Evolutionary conservation across 805 yeast species (phyloP).

Genomic region (Yamadazyma phyllophila): DNA sequence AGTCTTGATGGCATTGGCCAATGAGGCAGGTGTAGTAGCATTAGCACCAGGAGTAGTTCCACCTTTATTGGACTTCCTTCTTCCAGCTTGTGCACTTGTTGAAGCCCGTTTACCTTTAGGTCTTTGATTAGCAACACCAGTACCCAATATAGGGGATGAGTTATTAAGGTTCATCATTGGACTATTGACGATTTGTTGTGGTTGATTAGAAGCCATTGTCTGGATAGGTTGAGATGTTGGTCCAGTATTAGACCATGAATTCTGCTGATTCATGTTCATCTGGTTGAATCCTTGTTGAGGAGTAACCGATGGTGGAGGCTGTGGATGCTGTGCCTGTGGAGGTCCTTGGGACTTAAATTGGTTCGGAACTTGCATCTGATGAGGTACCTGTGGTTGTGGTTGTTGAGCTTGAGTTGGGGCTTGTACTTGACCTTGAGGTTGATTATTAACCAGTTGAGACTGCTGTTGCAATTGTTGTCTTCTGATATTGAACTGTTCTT

Average conservation of each 20-base stretch:
- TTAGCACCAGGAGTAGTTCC: constrained; percentile 26
- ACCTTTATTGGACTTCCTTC: constrained; percentile 26
- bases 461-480: constrained; percentile 30
- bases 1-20: constrained; percentile 40
- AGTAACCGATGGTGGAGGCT: too few species aligned
- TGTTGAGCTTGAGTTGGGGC: constrained; percentile 3
- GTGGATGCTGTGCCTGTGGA: not conserved
- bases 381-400: not conserved
- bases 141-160: constrained; percentile 16
- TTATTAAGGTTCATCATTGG: constrained; percentile 9
- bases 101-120: constrained; percentile 14
- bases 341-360: constrained; percentile 1
- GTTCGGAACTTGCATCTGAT: not conserved
- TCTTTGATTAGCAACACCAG: constrained; percentile 5
- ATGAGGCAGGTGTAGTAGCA: constrained; percentile 36
- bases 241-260: constrained; percentile 7
- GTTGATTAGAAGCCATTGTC: constrained; percentile 4
- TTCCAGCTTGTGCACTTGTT: constrained; percentile 17
- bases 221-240: constrained; percentile 11
- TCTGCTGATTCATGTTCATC: constrained; percentile 7
- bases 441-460: not conserved
- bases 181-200: constrained; percentile 3
- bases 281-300: constrained; percentile 1
- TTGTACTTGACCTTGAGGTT: not conserved
- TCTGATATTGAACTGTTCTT: constrained; percentile 51